Base-by-base conservation (phyloP, 2,329 filamentous ascomycete genomes). In the Aspergillus versicolor region DNA sequence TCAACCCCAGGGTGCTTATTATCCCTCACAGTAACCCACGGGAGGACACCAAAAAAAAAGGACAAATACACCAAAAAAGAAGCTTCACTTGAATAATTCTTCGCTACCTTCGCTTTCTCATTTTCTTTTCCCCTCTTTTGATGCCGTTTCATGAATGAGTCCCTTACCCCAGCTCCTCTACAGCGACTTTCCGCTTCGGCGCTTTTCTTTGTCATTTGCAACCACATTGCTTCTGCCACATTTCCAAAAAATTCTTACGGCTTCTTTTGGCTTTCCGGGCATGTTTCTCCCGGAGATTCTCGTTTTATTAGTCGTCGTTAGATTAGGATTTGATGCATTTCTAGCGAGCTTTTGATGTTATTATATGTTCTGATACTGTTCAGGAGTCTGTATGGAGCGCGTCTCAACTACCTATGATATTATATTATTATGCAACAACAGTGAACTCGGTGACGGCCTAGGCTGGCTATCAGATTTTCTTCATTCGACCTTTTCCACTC, bases 1-100 rank as follows among this genome's bases (percentile, higher is more conserved):
- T 81, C 61, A 86, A 79, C 67, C 81, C 83, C 67, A 81, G 87
- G 69, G 77, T 63, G 74, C 79, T 54, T 96, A 89, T 76, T 95
- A 92, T 67, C 59, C 65, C 41, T 58, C 66, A 19, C 65, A 73
- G 60, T 69, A 49, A 30, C 27, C 27, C 27, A 30, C 27, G 27
- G 27, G 27, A 30, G 27, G 27, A 11, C 27, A 9, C 27, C 27
- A 3, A 11, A 30, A 30, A 30, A 9, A 30, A 56, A 37, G 24
- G 19, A 27, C 13, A 37, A 24, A 34, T 9, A 8, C 12, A 46
- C 8, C 32, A 41, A 42, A 52, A 52, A 46, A 38, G 40, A 30
- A 52, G 43, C 46, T 52, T 21, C 32, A 34, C 32, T 34, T 47
- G 30, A 49, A 52, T 57, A 56, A 55, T 54, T 49, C 27, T 49